Conservation (phyloP, 2,329 filamentous ascomycete genomes). For the Penicillium occitanis region DNA sequence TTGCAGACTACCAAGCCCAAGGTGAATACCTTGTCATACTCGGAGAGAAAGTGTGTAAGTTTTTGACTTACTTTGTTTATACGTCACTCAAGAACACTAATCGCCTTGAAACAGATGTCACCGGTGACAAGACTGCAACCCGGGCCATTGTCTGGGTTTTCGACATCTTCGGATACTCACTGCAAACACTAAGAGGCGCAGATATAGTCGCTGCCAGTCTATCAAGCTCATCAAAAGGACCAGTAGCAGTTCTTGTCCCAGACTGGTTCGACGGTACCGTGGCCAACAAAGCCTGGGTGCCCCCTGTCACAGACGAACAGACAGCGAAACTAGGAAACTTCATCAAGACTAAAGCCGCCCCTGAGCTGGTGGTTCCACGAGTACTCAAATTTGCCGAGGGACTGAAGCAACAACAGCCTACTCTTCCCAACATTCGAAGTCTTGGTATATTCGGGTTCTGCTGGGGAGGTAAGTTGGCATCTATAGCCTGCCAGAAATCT, state of each 20-base stretch:
- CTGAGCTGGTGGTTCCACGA: slow-evolving; percentile 30
- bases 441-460: slow-evolving; percentile 67
- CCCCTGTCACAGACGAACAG: slow-evolving; percentile 65
- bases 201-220: slow-evolving; percentile 47
- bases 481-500: slow-evolving; percentile 14
- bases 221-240: slow-evolving; percentile 32
- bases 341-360: slow-evolving; percentile 49
- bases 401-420: slow-evolving; percentile 40
- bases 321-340: slow-evolving; percentile 59
- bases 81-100: not conserved
- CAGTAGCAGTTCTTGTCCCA: slow-evolving; percentile 39
- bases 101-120: slow-evolving; percentile 3
- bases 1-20: slow-evolving; percentile 4
- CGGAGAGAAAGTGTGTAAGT: slow-evolving; percentile 14
- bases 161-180: slow-evolving; percentile 65
- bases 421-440: slow-evolving; percentile 56
- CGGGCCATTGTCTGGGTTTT: slow-evolving; percentile 18
- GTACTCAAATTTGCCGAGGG: slow-evolving; percentile 43
- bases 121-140: slow-evolving; percentile 13
- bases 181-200: slow-evolving; percentile 69
- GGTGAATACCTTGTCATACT: slow-evolving; percentile 14
- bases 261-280: slow-evolving; percentile 48
- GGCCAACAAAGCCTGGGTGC: slow-evolving; percentile 51
- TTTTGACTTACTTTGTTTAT: not conserved
- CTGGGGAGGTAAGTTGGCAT: slow-evolving; percentile 67